Conservation (phyloP, 2,329 filamentous ascomycete species). For the Aphanoascus verrucosus region DNA sequence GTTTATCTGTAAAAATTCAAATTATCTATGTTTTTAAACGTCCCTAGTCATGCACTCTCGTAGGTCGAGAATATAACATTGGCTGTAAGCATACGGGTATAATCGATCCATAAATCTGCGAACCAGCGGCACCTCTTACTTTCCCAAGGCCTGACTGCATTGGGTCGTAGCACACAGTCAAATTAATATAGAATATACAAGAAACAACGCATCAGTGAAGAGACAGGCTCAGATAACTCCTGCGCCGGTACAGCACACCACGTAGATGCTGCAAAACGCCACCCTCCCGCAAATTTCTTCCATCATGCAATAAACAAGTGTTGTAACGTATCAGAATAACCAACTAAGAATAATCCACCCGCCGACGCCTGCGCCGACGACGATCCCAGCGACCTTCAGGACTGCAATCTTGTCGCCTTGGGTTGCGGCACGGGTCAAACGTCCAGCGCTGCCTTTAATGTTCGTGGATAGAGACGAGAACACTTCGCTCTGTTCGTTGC, state of each 20-base stretch:
- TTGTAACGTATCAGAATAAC: conserved; percentile 40
- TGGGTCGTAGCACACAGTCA: too few species aligned
- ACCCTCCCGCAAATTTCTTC: not conserved
- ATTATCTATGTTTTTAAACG: too few species aligned
- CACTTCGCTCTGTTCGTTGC: conserved; percentile 57
- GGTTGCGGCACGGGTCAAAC: conserved; percentile 81
- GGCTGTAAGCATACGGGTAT: too few species aligned
- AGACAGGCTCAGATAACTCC: not conserved
- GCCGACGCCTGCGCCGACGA: conserved; percentile 60
- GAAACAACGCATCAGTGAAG: not conserved
- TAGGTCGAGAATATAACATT: too few species aligned
- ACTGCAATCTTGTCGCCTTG: conserved; percentile 85
- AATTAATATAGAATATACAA: not conserved
- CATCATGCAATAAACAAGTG: not conserved
- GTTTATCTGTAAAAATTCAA: too few species aligned
- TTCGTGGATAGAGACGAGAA: conserved; percentile 79
- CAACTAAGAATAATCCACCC: conserved; percentile 62
- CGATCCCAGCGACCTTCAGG: conserved; percentile 75
- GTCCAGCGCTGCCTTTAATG: conserved; percentile 70
- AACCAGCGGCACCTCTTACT: too few species aligned
- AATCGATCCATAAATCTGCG: too few species aligned
- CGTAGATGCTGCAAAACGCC: not conserved
- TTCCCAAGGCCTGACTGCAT: too few species aligned
- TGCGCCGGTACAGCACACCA: not conserved
- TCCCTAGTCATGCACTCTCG: too few species aligned